Evolutionary conservation across 805 yeast species (phyloP), one percentile per base, ranked within the genome.

Genomic region (Barnettozyma populi): DNA sequence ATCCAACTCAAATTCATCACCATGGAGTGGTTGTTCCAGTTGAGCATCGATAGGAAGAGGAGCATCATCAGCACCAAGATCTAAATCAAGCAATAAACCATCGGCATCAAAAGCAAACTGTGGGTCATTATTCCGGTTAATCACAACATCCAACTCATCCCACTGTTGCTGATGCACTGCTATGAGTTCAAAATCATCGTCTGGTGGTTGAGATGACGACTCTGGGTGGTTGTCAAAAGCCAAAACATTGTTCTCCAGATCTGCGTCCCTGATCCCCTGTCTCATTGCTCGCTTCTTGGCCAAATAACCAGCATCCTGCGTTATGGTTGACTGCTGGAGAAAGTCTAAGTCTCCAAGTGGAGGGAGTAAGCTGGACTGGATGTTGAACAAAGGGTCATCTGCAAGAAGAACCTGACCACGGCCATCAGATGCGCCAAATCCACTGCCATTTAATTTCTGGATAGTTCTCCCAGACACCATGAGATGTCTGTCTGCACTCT

Each of bases 381-480:
- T 63, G 48, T 61, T 59, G 53, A 72, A 73, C 41, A 54, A 41
- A 0, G 71, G 72, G 45, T 72, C 76, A 52, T 73, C 76, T n/a
- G 45, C 41, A 14, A 64, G 51, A 1, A 65, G 54, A 1, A 52
- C 57, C 5, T 52, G 55, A 21, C 49, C 37, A 18, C 32, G 32
- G n/a, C 20, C 37, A 35, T 35, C 37, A 20, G 37, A 18, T 14
- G 37, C 23, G 5, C 37, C 13, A 19, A 16, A 16, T 23, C 32
- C 35, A 29, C 37, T 35, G 14, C 16, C 32, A 3, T 29, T 29
- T 16, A 29, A 13, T 7, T 29, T 29, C 16, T 29, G 32, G 5
- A 29, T 11, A 29, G 32, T 14, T 13, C 7, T 29, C n/a, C 32
- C 32, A 29, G 41, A 10, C 16, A 23, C 3, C 14, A 37, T 21